Conservation (phyloP, 495 filamentous ascomycete species). For the Clavariopsis aquatica region DNA sequence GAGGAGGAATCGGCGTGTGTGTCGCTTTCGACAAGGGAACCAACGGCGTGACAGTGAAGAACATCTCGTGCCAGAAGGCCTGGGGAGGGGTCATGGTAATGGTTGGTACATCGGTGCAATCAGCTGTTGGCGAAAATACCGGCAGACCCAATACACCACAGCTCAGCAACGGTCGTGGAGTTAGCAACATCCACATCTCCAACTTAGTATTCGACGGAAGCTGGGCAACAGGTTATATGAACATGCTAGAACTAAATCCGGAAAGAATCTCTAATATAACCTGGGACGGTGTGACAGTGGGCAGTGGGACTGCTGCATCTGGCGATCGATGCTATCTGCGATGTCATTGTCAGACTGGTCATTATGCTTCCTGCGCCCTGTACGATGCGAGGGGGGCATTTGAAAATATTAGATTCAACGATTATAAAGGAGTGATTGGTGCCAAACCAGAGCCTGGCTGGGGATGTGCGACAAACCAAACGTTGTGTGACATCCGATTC, state of each 20-base stretch:
- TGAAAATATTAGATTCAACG: conserved; percentile 3
- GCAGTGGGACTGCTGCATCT: neutral
- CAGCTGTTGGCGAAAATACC: neutral
- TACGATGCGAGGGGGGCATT: neutral
- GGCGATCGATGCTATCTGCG: conserved; percentile 6
- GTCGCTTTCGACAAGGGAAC: conserved; percentile 17
- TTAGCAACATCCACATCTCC: conserved; percentile 2
- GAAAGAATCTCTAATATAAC: conserved; percentile 1
- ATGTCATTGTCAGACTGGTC: conserved; percentile 8
- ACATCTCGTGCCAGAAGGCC: neutral
- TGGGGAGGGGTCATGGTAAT: conserved; percentile 13
- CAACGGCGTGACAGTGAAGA: neutral
- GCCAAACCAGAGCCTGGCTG: neutral
- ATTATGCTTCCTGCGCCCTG: neutral
- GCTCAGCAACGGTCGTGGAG: neutral
- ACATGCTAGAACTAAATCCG: neutral
- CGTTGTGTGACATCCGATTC: conserved; percentile 9
- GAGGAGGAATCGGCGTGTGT: conserved; percentile 11
- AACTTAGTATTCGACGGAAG: conserved; percentile 10
- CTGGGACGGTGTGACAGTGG: conserved; percentile 19
- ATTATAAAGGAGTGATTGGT: conserved; percentile 3
- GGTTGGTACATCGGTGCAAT: neutral
- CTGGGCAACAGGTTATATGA: conserved; percentile 14
- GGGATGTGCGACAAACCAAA: conserved; percentile 11
- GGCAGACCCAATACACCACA: conserved; percentile 4